Evolutionary conservation across 2,329 filamentous ascomycete genomes (phyloP).

Genomic region (Thielaviopsis populi): DNA sequence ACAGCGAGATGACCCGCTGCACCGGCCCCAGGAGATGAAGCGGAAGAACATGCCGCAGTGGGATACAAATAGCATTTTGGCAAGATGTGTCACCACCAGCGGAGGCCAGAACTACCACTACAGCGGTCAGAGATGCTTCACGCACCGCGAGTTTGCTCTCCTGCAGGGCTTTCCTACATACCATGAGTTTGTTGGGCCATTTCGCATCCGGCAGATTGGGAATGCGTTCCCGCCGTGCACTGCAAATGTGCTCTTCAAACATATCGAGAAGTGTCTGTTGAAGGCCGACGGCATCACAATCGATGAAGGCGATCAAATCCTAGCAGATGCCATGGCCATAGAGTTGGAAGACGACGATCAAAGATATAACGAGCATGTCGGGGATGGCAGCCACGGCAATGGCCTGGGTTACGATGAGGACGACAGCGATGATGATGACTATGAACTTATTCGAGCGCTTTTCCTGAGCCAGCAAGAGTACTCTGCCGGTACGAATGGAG

Average conservation of each 20-base stretch:
- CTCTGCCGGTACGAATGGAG: neutral
- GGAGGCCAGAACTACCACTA: slow-evolving; percentile 51
- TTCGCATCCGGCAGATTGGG: slow-evolving; percentile 51
- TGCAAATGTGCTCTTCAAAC: slow-evolving; percentile 35
- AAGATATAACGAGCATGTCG: neutral
- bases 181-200: slow-evolving; percentile 40
- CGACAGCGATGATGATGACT: neutral
- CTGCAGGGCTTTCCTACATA: slow-evolving; percentile 53
- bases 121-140: slow-evolving; percentile 46
- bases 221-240: slow-evolving; percentile 60
- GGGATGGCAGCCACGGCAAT: neutral
- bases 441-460: neutral
- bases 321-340: slow-evolving; percentile 16
- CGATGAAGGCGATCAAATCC: slow-evolving; percentile 7
- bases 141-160: slow-evolving; percentile 49
- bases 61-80: slow-evolving; percentile 33
- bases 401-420: neutral
- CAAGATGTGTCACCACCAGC: slow-evolving; percentile 48
- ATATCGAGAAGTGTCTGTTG: slow-evolving; percentile 33
- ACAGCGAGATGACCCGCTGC: slow-evolving; percentile 25
- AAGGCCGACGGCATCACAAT: slow-evolving; percentile 25
- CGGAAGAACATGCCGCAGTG: slow-evolving; percentile 26
- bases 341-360: slow-evolving; percentile 8
- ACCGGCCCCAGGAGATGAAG: slow-evolving; percentile 25
- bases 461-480: neutral